phyloP scores from a whole-genome alignment of 139 green algal species.

The Chlorella sp. region DNA sequence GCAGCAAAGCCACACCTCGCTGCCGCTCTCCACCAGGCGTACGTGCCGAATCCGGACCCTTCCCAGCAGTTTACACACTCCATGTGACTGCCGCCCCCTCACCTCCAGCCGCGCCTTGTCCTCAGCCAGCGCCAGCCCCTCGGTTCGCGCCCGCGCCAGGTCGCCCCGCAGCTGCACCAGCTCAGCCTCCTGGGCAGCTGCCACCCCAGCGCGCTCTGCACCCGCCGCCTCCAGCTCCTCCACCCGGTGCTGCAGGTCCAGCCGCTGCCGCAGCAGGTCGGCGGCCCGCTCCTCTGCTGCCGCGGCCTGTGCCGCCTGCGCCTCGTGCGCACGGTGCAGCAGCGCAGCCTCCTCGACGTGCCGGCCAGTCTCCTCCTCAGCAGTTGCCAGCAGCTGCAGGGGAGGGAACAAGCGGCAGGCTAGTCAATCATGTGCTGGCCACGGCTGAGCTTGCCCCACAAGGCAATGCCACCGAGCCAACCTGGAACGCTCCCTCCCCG shows the following conservation, averaged over 20 bases:
- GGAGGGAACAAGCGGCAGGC: neutral
- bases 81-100: neutral
- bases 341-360: neutral
- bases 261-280: neutral
- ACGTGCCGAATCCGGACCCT: too few species aligned
- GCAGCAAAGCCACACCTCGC: too few species aligned
- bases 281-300: neutral
- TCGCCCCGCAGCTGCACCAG: slow-evolving; percentile 29
- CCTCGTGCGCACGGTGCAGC: neutral
- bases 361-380: neutral
- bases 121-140: slow-evolving; percentile 20
- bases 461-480: neutral
- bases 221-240: slow-evolving; percentile 27
- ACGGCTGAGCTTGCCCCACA: neutral
- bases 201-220: neutral
- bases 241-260: slow-evolving; percentile 7
- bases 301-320: neutral
- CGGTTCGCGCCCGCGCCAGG: neutral
- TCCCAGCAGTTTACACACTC: too few species aligned
- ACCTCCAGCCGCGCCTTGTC: slow-evolving; percentile 35
- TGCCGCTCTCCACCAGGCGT: too few species aligned
- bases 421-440: neutral
- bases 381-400: slow-evolving; percentile 10
- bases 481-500: neutral
- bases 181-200: slow-evolving; percentile 30